Percentiles rank a stretch among this genome's conserved stretches.
These are phyloP conservation scores for Tausonia pullulans DNA, from an alignment of 1,284 basidiomycete genomes.

Conservation along the genomic window DNA sequence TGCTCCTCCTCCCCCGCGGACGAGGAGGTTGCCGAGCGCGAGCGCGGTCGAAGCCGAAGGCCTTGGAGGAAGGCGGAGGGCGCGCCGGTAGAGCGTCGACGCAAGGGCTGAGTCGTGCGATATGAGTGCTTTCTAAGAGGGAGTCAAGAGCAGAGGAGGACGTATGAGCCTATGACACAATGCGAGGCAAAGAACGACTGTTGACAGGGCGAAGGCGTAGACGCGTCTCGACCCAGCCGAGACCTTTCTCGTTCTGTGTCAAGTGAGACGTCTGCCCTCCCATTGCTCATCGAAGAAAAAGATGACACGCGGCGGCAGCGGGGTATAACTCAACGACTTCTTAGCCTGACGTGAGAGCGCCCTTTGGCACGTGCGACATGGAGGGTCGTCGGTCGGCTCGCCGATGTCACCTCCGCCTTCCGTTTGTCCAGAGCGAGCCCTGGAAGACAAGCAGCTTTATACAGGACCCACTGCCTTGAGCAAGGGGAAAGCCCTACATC, in stretches of 20 bases:
- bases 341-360: too few relatives aligned
- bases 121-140: conserved; percentile 2
- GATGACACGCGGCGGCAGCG: too few relatives aligned
- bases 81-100: background rate
- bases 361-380: too few relatives aligned
- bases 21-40: conserved; percentile 8
- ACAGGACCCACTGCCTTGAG: background rate
- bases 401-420: too few relatives aligned
- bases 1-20: background rate
- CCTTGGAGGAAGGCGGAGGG: conserved; percentile 1
- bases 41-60: conserved; percentile 6
- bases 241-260: too few relatives aligned
- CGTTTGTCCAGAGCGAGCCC: background rate
- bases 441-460: background rate
- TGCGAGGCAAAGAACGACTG: too few relatives aligned
- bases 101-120: background rate
- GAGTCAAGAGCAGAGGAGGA: background rate
- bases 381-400: too few relatives aligned
- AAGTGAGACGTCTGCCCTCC: background rate
- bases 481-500: too few relatives aligned
- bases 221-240: too few relatives aligned
- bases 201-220: background rate
- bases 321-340: too few relatives aligned
- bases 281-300: background rate
- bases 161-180: background rate